These are phyloP conservation scores for Calonectria naviculata DNA, from an alignment of 2,329 filamentous ascomycete genomes.

Conservation along the genomic window DNA sequence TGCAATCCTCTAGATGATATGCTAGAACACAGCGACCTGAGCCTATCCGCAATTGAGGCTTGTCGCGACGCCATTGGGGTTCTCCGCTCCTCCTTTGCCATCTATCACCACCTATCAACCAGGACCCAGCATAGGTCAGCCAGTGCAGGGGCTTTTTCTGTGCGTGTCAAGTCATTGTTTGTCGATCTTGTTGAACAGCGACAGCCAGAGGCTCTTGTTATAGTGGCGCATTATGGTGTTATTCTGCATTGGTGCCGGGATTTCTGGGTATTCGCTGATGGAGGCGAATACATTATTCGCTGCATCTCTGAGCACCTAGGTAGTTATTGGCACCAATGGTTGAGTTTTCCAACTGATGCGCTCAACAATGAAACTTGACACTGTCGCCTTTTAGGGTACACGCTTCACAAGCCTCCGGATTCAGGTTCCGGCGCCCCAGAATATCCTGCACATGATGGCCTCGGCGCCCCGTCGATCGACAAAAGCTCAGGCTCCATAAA, in stretches of 20 bases:
- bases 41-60: not conserved
- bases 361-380: not conserved
- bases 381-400: not conserved
- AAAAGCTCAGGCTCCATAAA: no score
- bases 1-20: slow-evolving; percentile 7
- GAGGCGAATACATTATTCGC: slow-evolving; percentile 44
- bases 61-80: not conserved
- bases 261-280: slow-evolving; percentile 52
- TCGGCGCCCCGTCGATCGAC: no score
- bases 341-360: not conserved
- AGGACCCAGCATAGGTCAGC: not conserved
- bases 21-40: not conserved
- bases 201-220: slow-evolving; percentile 54
- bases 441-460: no score
- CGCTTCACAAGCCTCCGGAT: no score
- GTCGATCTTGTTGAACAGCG: slow-evolving; percentile 47
- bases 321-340: slow-evolving; percentile 41
- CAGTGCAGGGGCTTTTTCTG: not conserved
- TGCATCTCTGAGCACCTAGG: slow-evolving; percentile 46
- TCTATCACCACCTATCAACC: not conserved
- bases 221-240: slow-evolving; percentile 62
- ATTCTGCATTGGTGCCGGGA: slow-evolving; percentile 54
- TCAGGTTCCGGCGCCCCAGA: no score
- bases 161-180: slow-evolving; percentile 30
- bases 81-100: not conserved